A percentile compares a stretch with the other conserved stretches of the same genome.
These are phyloP conservation scores for Aspergillus carlsbadensis DNA, from an alignment of 495 filamentous ascomycete species.

Conservation along the genomic window DNA sequence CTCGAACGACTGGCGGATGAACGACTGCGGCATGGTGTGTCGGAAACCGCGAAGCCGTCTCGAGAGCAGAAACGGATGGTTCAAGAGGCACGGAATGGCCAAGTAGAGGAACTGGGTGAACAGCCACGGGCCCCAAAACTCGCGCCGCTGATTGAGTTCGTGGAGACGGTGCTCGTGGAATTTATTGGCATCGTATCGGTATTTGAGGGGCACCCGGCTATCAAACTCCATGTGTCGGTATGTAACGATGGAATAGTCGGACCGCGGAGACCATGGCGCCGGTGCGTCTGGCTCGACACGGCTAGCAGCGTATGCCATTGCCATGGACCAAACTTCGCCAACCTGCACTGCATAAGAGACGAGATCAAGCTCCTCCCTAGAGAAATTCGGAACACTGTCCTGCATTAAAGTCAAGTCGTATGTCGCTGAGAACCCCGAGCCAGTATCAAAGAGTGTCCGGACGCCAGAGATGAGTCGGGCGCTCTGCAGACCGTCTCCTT, in stretches of 20 bases:
- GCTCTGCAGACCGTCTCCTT: slow-evolving; percentile 22
- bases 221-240: slow-evolving; percentile 45
- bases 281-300: slow-evolving; percentile 25
- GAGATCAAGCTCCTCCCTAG: slow-evolving; percentile 37
- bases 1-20: slow-evolving; percentile 37
- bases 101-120: slow-evolving; percentile 44
- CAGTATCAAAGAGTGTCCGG: slow-evolving; percentile 13
- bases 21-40: slow-evolving; percentile 38
- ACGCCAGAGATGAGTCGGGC: slow-evolving; percentile 14
- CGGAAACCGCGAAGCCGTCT: slow-evolving; percentile 41
- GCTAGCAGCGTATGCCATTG: slow-evolving; percentile 37
- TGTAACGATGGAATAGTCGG: slow-evolving; percentile 40
- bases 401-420: slow-evolving; percentile 3
- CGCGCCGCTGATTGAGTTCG: slow-evolving; percentile 34
- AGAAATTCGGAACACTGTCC: not conserved
- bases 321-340: slow-evolving; percentile 41
- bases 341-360: slow-evolving; percentile 34
- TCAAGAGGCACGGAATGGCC: slow-evolving; percentile 41
- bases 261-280: slow-evolving; percentile 44
- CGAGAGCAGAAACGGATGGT: slow-evolving; percentile 45
- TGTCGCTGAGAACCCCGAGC: slow-evolving; percentile 15
- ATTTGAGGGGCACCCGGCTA: slow-evolving; percentile 40
- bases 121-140: slow-evolving; percentile 47
- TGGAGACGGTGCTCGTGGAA: slow-evolving; percentile 34
- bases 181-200: slow-evolving; percentile 39